These are phyloP conservation scores for Mycena floridula DNA, from an alignment of 768 basidiomycete species.

Conservation along the genomic window DNA sequence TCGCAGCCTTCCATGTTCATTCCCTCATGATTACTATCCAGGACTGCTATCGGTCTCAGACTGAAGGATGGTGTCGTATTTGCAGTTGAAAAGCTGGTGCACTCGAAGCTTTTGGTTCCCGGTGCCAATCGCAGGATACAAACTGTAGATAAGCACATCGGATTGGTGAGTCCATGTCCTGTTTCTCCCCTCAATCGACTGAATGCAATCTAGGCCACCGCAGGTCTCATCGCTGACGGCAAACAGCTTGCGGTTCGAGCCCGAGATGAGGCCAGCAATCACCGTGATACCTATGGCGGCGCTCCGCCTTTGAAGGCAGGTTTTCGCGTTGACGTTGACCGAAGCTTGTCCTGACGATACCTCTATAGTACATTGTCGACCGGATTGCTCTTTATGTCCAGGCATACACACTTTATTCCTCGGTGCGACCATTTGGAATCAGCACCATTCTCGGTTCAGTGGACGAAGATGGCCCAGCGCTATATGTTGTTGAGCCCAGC, in stretches of 20 bases:
- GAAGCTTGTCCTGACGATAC: background rate
- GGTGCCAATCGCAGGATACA: constrained; percentile 91
- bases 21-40: constrained; percentile 22
- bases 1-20: background rate
- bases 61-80: constrained; percentile 93
- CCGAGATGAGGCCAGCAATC: constrained; percentile 73
- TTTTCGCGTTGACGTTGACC: background rate
- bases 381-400: constrained; percentile 89
- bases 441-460: constrained; percentile 87
- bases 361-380: constrained; percentile 43
- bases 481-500: constrained; percentile 92
- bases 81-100: constrained; percentile 96
- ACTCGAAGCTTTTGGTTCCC: constrained; percentile 92
- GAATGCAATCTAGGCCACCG: constrained; percentile 61
- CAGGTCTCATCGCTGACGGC: constrained; percentile 91
- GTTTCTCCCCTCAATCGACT: background rate
- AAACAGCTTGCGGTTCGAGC: constrained; percentile 82
- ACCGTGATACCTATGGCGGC: constrained; percentile 66
- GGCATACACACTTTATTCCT: constrained; percentile 95
- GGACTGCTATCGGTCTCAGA: constrained; percentile 93
- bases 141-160: constrained; percentile 89
- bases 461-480: constrained; percentile 79
- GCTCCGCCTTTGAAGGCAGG: constrained; percentile 77
- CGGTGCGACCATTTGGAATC: constrained; percentile 94
- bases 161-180: constrained; percentile 51